Percentiles rank a stretch among this genome's conserved stretches.
These are phyloP conservation scores for Oryza nivara DNA, from an alignment of 176 grass and related monocot species.

Conservation along the genomic window DNA sequence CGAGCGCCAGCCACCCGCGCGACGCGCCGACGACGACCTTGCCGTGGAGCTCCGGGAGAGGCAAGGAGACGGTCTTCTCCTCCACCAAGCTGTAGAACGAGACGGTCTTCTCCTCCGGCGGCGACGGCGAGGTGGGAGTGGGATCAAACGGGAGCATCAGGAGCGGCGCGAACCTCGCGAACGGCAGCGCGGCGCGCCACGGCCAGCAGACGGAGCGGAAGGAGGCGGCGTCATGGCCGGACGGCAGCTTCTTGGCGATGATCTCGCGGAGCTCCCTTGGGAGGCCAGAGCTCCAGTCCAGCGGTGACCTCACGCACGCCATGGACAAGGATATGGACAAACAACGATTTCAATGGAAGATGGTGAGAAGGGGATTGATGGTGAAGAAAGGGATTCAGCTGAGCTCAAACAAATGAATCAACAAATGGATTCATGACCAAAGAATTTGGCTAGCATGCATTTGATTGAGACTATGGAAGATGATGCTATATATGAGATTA, in stretches of 20 bases:
- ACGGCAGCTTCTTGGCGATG: neutral
- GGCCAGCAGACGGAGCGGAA: constrained; percentile 1
- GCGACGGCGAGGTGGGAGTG: too few species aligned
- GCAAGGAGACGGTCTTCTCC: neutral
- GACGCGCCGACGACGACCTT: constrained; percentile 30
- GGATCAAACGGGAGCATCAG: constrained; percentile 13
- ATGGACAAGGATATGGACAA: too few species aligned
- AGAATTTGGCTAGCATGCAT: too few species aligned
- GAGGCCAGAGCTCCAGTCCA: neutral
- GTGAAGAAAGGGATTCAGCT: too few species aligned
- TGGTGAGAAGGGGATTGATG: too few species aligned
- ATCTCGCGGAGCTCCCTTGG: neutral
- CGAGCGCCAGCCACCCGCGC: constrained; percentile 27
- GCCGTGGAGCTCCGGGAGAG: neutral
- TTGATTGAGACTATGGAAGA: too few species aligned
- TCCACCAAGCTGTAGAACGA: constrained; percentile 13
- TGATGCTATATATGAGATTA: too few species aligned
- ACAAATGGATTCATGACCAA: too few species aligned
- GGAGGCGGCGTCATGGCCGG: neutral
- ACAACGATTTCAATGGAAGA: too few species aligned
- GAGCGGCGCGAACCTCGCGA: constrained; percentile 9
- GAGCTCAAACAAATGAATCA: too few species aligned
- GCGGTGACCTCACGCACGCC: too few species aligned
- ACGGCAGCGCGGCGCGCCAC: neutral
- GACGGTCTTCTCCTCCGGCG: neutral